Evolutionary conservation across 2,329 filamentous ascomycete genomes (phyloP), one percentile per base, ranked within the genome.

Genomic region (Rhinocladiella similis): DNA sequence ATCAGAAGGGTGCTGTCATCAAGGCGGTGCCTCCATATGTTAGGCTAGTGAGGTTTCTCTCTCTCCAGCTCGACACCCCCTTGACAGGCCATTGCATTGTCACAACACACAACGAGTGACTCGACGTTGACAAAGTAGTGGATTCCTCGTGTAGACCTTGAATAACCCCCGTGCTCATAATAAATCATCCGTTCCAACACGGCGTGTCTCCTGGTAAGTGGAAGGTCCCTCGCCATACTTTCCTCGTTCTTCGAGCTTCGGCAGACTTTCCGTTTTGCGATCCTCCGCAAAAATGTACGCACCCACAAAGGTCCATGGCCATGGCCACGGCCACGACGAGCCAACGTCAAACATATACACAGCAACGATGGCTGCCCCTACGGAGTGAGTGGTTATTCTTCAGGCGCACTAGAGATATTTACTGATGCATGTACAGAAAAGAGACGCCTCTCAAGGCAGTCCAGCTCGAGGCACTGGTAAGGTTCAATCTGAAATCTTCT

Each of bases 391-490:
- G 14, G 2, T 18, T 4, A 22, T 42, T 5, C 9, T 13, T 29
- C 13, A 16, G 18, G 3, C 20, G 16, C 19, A 47, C 19, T 6
- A 12, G 10, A 22, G 9, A 25, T 16, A n/a, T 25, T 29, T 22
- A 35, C 63, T 69, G 59, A 67, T 56, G 36, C 36, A 22, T 18
- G 53, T 19, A 27, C 61, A 80, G 77, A 65, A 88, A 86, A 78
- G 86, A 90, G 73, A 77, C 77, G 73, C 84, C 89, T 74, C 83
- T 95, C 77, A 89, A 87, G 81, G 83, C 90, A 76, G 90, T 97
- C 69, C 91, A 96, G 81, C 88, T 97, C 72, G 92, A 96, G 81
- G 91, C 93, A 70, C 81, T 97, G 81, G 93, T 96, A 83, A 50
- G 59, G 47, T 58, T 65, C 65, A 65, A 67, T 61, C 68, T 68